Evolutionary conservation across 495 filamentous ascomycete species (phyloP).

Genomic region (Xylaria flabelliformis): DNA sequence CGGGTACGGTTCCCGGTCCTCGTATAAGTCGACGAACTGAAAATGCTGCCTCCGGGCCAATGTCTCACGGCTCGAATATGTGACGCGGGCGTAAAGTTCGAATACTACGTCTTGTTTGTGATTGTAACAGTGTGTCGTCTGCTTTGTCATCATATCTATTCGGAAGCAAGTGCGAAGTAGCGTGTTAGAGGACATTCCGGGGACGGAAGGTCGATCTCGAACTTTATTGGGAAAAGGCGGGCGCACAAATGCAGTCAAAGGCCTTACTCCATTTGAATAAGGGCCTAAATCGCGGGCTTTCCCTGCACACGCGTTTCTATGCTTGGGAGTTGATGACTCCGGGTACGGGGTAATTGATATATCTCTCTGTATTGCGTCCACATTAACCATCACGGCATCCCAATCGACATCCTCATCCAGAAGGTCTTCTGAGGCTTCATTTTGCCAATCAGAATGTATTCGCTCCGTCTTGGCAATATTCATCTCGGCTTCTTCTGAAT

Average conservation of each 20-base stretch:
- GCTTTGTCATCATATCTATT: constrained; percentile 61
- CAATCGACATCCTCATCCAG: constrained; percentile 48
- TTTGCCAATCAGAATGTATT: neutral
- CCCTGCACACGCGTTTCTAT: neutral
- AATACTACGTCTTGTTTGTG: constrained; percentile 53
- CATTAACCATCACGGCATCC: constrained; percentile 38
- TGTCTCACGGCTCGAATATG: constrained; percentile 55
- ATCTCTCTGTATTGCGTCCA: constrained; percentile 25
- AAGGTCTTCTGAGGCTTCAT: constrained; percentile 33
- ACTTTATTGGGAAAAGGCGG: constrained; percentile 55
- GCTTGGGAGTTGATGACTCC: neutral
- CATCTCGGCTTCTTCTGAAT: neutral
- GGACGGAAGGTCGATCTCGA: constrained; percentile 58
- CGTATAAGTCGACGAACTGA: constrained; percentile 64
- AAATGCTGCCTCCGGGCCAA: constrained; percentile 60
- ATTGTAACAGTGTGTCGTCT: constrained; percentile 45
- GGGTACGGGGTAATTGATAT: neutral
- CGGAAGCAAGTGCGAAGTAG: constrained; percentile 67
- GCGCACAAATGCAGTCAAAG: constrained; percentile 51
- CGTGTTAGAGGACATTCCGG: constrained; percentile 54
- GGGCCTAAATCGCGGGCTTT: neutral
- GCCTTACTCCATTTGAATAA: constrained; percentile 14
- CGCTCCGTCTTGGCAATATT: neutral
- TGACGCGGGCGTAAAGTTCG: constrained; percentile 66
- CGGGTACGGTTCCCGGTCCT: constrained; percentile 59